Base-by-base conservation (phyloP, 805 yeast genomes). In the Teunomyces tritomae region DNA sequence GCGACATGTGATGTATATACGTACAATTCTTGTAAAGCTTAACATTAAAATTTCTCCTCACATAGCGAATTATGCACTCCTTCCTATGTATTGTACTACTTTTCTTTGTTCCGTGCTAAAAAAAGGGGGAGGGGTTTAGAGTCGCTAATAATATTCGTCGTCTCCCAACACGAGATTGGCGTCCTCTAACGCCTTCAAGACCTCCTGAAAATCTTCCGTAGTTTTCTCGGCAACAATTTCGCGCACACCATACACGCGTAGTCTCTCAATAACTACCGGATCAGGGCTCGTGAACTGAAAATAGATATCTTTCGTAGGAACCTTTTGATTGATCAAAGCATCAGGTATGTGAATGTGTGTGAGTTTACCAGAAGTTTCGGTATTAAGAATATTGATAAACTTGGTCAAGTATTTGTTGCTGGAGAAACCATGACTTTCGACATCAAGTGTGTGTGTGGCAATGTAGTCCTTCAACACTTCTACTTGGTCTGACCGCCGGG, bases 291-390 rank as follows among this genome's bases (percentile, higher is more conserved):
- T 10, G 16, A 68, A 49, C 43, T 66, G 65, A 17, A 71, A 26
- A 53, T 64, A 71, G 9, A 73, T 45, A 49, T 72, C 77, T 30
- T 58, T 56, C 5, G 57, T 53, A 8, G 68, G 62, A 27, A 72
- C 54, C 40, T 59, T 57, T 49, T 67, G 51, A 50, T 70, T 70
- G 8, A 71, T 55, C 29, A 71, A 47, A 43, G 67, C 63, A 6
- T 56, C 56, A 2, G 77, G 76, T 6, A 73, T 42, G 47, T 59
- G 60, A 9, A 73, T 49, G 47, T 68, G 70, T 30, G 58, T 59
- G 5, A 65, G 45, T 0, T 52, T 28, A 5, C 35, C 35, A 4
- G 51, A 37, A 3, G 54, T 42, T 7, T 48, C 51, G 6, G 64
- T 28, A 8, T 42, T 39, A 3, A 53, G 43, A 11, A 71, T 51